Base-by-base conservation (phyloP, 106 monocot genomes). In the Gastrodia elata region DNA sequence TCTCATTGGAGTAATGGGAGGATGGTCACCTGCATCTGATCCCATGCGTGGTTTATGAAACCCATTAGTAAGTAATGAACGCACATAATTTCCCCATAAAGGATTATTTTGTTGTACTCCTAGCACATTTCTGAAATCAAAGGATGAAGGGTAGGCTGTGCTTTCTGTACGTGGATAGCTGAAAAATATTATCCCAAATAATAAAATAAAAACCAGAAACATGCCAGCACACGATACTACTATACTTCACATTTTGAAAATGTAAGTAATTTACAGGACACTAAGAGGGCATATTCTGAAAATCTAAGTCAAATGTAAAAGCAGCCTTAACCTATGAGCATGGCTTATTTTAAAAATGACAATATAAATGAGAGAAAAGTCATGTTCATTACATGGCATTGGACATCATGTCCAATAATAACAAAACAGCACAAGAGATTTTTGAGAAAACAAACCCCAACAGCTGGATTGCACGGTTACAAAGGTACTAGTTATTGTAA, bases 111-210 rank as follows among this genome's bases (percentile, higher is more conserved):
- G 38, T 77, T 83, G 90, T 39, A 77, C 81, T 64, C 70, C 78
- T 72, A 97, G 85, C 44, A 81, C 77, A 76, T 64, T 76, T 90
- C 40, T 84, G 80, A 88, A 97, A 67, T 92, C 96, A 80, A 97
- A 97, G 61, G 96, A 90, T 59, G 83, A 32, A 79, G 96, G 96
- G 64, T 97, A 97, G 36, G 96, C 86, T 56, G 96, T 97, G 77
- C 92, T 92, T 80, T 97, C 96, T 73, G 96, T 97, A 38, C 96
- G 92, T 55, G 96, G 96, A 84, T 97, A 97, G 81, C 96, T 97
- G 84, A 30, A 73, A 32, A 76, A 36, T 41, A 24, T 39, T 43
- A 79, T 56, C 9, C 6, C 68, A 25, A 46, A 73, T 39, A 16
- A 34, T 68, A 39, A 42, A 73, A 65, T 38, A 8, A 0, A 36